Evolutionary conservation across 768 basidiomycete genomes (phyloP).

Genomic region (Krasilnikovozyma curviuscula): DNA sequence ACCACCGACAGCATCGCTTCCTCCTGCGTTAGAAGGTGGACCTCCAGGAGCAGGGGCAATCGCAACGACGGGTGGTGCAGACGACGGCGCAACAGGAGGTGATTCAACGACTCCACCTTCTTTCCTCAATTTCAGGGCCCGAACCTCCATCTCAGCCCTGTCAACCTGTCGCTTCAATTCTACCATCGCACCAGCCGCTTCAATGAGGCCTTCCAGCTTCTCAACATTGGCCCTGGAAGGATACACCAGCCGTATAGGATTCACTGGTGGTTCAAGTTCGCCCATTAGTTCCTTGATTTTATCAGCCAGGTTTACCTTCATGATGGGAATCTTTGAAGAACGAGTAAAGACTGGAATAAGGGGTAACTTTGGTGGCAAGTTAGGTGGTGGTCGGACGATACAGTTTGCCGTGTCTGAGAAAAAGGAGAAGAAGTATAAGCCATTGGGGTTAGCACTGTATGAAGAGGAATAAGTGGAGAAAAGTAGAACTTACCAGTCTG

Average conservation of each 20-base stretch:
- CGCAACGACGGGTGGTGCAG: too few relatives aligned
- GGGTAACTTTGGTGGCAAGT: slow-evolving; percentile 10
- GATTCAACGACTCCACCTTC: slow-evolving; percentile 1
- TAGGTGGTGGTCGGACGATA: neutral
- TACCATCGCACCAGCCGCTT: slow-evolving; percentile 51
- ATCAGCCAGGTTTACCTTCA: slow-evolving; percentile 51
- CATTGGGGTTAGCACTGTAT: slow-evolving; percentile 11
- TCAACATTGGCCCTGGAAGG: slow-evolving; percentile 67
- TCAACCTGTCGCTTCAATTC: slow-evolving; percentile 74
- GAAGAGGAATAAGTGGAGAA: slow-evolving; percentile 40
- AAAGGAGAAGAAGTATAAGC: slow-evolving; percentile 10
- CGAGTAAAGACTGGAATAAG: slow-evolving; percentile 51
- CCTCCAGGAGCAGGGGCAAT: too few relatives aligned
- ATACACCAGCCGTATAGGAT: slow-evolving; percentile 66
- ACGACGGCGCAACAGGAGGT: neutral
- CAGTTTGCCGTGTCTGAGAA: slow-evolving; percentile 3
- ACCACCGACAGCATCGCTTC: too few relatives aligned
- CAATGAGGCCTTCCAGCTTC: slow-evolving; percentile 52
- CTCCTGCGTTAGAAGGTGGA: too few relatives aligned
- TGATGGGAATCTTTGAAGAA: slow-evolving; percentile 61
- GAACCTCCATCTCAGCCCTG: slow-evolving; percentile 65
- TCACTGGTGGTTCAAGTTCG: slow-evolving; percentile 46
- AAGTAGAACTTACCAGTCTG: slow-evolving; percentile 68
- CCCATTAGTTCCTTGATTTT: slow-evolving; percentile 57
- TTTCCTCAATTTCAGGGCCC: slow-evolving; percentile 39